Evolutionary conservation across 257 asterid genomes (phyloP), one percentile per base, ranked within the genome.

Genomic region (Nicotiana undulata): DNA sequence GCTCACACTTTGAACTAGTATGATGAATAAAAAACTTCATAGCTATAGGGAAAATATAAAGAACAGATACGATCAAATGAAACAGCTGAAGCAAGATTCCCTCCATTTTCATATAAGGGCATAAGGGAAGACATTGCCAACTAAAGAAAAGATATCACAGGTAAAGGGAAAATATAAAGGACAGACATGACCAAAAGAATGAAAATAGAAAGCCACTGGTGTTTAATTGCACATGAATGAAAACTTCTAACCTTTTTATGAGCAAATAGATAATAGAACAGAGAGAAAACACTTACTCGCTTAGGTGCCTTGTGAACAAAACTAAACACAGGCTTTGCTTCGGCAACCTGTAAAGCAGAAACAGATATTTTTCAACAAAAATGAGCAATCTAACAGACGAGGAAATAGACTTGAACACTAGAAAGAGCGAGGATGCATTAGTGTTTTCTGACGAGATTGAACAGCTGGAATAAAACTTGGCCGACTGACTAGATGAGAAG

Each of bases 231-330:
- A 49, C 78, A 49, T 10, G 24, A 32, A 74, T 22, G 24, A 49
- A 15, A 13, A 46, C 44, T 13, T 22, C 3, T 7, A 49, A 13
- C 3, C 8, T 46, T 65, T 7, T 49, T 4, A 32, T 74, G 78
- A 13, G 24, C 9, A 24, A 13, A 74, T 24, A 15, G 24, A 46
- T 4, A 24, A 49, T 24, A 46, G 59, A 46, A 74, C 26, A 2
- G 61, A 74, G 40, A 74, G 66, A 26, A 86, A 66, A 79, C 24
- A 28, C 89, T 31, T 86, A 93, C 98, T 93, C 79, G 91, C 88
- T 91, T 93, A 61, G 97, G 89, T 24, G 82, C 87, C 94, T 93
- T 95, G 51, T 95, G 99, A 66, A 92, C 76, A 79, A 92, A 91
- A 83, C 85, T 89, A 82, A 87, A 81, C 65, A 88, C 92, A 85